A percentile compares a stretch with the other conserved stretches of the same genome.
Evolutionary conservation across 2,329 filamentous ascomycete species (phyloP).

Genomic region (Pseudogymnoascus destructans): DNA sequence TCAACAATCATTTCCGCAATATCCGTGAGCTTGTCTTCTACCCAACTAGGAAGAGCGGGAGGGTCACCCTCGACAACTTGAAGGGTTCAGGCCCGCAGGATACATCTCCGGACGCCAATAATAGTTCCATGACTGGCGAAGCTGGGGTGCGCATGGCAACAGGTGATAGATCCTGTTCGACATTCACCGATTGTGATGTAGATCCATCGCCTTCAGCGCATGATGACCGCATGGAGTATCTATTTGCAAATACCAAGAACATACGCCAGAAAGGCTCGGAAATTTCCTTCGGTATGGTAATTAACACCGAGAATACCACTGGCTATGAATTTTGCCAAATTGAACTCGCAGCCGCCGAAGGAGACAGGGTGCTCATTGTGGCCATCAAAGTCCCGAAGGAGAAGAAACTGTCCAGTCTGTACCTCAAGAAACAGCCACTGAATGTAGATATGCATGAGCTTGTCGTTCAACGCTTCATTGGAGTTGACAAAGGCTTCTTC

Average conservation of each 20-base stretch:
- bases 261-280: neutral
- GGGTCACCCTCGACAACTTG: neutral
- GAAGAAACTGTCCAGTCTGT: neutral
- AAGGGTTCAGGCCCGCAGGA: neutral
- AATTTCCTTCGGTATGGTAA: neutral
- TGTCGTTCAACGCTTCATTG: neutral
- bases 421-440: neutral
- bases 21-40: neutral
- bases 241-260: neutral
- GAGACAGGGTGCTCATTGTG: neutral
- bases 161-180: neutral
- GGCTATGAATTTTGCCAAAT: neutral
- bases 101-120: no score
- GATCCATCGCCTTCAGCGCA: neutral
- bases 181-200: neutral
- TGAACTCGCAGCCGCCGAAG: neutral
- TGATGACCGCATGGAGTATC: neutral
- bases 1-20: neutral
- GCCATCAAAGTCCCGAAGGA: neutral
- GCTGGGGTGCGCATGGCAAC: neutral
- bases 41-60: neutral
- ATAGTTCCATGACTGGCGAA: neutral
- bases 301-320: neutral
- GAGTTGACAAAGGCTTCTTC: neutral
- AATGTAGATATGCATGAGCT: neutral